Conservation (phyloP, 257 asterid genomes). For the Petrea volubilis region DNA sequence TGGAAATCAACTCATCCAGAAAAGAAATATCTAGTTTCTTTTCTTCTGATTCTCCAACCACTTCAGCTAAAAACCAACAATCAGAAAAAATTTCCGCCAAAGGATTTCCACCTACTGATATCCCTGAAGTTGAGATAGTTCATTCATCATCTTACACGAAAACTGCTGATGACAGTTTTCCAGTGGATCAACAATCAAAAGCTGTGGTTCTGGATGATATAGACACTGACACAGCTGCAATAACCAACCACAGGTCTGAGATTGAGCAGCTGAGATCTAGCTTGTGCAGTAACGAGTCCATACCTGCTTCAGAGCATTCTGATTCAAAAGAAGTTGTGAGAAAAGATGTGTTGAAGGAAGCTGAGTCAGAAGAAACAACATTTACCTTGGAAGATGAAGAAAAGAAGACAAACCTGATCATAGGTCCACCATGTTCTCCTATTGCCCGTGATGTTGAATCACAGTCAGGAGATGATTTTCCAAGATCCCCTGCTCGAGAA, state of each 20-base stretch:
- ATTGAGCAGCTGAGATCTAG: conserved; percentile 32
- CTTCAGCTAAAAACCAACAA: conserved; percentile 25
- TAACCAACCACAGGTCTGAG: conserved; percentile 21
- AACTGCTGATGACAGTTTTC: conserved; percentile 7
- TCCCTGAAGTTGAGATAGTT: conserved; percentile 14
- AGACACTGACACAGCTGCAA: conserved; percentile 14
- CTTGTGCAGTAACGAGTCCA: conserved; percentile 28
- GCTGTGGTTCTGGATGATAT: conserved; percentile 7
- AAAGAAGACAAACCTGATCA: conserved; percentile 18
- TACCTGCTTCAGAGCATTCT: conserved; percentile 19
- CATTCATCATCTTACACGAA: conserved; percentile 9
- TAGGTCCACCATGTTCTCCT: conserved; percentile 20
- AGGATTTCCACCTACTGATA: conserved; percentile 16
- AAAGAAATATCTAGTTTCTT: conserved; percentile 32
- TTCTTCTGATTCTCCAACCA: conserved; percentile 18
- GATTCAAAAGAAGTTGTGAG: conserved; percentile 26
- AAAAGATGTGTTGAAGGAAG: conserved; percentile 23
- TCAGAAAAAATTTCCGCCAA: conserved; percentile 1
- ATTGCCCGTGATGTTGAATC: conserved; percentile 15
- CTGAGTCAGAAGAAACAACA: conserved; percentile 24
- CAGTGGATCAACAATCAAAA: conserved; percentile 9
- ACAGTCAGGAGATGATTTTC: conserved; percentile 30
- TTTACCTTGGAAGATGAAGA: conserved; percentile 18
- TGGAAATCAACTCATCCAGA: conserved; percentile 25
- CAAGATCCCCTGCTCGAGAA: conserved; percentile 20